Conservation (phyloP, 2,329 filamentous ascomycete genomes). For the Aspergillus piperis region DNA sequence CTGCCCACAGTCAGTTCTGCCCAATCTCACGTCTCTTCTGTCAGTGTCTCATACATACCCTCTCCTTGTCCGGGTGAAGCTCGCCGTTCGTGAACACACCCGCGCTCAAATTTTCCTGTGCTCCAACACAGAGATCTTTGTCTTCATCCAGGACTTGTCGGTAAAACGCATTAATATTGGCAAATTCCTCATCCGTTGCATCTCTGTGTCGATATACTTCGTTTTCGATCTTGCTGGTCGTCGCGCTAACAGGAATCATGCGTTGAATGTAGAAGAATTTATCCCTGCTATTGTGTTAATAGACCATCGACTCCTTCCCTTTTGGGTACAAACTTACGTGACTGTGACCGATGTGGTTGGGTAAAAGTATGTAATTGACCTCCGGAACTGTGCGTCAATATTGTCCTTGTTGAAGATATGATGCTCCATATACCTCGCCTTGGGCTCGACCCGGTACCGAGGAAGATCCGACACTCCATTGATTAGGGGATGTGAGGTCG, state of each 20-base stretch:
- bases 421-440: slow-evolving; percentile 54
- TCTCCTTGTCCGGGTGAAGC: slow-evolving; percentile 62
- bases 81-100: slow-evolving; percentile 65
- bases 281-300: slow-evolving; percentile 30
- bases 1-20: slow-evolving; percentile 8
- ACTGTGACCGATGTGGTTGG: slow-evolving; percentile 35
- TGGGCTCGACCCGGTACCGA: slow-evolving; percentile 56
- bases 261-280: slow-evolving; percentile 65
- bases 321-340: slow-evolving; percentile 27
- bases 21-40: slow-evolving; percentile 10
- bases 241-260: slow-evolving; percentile 58
- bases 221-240: slow-evolving; percentile 58
- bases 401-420: slow-evolving; percentile 52
- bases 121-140: slow-evolving; percentile 60
- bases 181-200: slow-evolving; percentile 59
- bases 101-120: slow-evolving; percentile 61
- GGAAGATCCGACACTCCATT: slow-evolving; percentile 54
- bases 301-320: not conserved
- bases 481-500: slow-evolving; percentile 29
- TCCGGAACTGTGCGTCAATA: slow-evolving; percentile 47
- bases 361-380: slow-evolving; percentile 33
- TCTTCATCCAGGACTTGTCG: slow-evolving; percentile 65
- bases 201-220: slow-evolving; percentile 64
- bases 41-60: slow-evolving; percentile 30
- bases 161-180: slow-evolving; percentile 60